phyloP scores from a whole-genome alignment of 2,329 filamentous ascomycete species.

The Talaromyces funiculosus region DNA sequence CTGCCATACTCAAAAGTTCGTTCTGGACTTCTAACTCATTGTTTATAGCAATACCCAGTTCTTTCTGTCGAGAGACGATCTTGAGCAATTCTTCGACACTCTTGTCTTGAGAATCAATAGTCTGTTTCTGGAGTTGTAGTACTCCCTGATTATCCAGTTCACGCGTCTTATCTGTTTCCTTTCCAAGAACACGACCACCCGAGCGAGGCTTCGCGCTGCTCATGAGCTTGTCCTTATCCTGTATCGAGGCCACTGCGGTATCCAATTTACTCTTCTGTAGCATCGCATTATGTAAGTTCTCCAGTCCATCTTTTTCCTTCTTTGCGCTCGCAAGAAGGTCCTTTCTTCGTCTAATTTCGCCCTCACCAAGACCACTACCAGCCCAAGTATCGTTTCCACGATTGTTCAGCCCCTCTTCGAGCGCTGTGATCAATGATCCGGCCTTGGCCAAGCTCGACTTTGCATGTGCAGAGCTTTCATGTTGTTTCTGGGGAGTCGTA shows the following conservation, averaged over 20 bases:
- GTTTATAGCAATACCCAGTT: slow-evolving; percentile 59
- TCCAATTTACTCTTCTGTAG: slow-evolving; percentile 46
- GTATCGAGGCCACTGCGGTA: slow-evolving; percentile 41
- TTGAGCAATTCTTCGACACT: slow-evolving; percentile 55
- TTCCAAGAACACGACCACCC: slow-evolving; percentile 45
- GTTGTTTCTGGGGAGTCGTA: slow-evolving; percentile 53
- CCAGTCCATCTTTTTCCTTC: slow-evolving; percentile 59
- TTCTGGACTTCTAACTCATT: slow-evolving; percentile 59
- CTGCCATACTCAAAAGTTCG: slow-evolving; percentile 53
- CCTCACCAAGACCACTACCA: slow-evolving; percentile 48
- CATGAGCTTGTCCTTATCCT: slow-evolving; percentile 42
- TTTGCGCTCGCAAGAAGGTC: slow-evolving; percentile 53
- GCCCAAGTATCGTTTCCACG: slow-evolving; percentile 27
- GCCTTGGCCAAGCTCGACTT: slow-evolving; percentile 56
- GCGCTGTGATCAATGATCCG: slow-evolving; percentile 48
- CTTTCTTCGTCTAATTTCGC: slow-evolving; percentile 54
- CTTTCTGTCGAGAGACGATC: slow-evolving; percentile 54
- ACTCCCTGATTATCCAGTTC: slow-evolving; percentile 61
- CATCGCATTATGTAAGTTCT: slow-evolving; percentile 56
- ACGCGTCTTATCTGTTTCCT: slow-evolving; percentile 57
- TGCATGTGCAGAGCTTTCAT: slow-evolving; percentile 57
- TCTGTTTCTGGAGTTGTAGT: slow-evolving; percentile 56
- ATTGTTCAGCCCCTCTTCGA: slow-evolving; percentile 52
- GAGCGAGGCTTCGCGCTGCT: slow-evolving; percentile 32
- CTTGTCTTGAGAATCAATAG: slow-evolving; percentile 57